Evolutionary conservation across 768 basidiomycete species (phyloP).

Genomic region (Termitomyces sp.): DNA sequence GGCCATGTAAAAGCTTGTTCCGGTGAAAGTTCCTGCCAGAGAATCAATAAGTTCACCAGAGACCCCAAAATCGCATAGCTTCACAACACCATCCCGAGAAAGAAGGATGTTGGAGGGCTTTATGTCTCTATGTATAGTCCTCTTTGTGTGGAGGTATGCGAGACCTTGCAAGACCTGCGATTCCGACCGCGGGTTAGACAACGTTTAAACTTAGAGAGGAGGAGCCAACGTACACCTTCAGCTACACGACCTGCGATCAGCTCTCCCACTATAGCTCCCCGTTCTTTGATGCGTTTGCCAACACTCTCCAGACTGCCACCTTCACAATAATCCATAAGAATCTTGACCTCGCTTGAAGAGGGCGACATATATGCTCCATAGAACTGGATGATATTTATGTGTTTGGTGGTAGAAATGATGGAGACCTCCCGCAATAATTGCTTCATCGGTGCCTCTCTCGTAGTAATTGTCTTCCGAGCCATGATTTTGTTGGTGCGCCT

Average conservation of each 20-base stretch:
- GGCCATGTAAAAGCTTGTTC: slow-evolving; percentile 98
- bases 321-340: slow-evolving; percentile 88
- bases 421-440: slow-evolving; percentile 90
- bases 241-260: slow-evolving; percentile 87
- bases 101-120: slow-evolving; percentile 92
- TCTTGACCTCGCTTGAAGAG: slow-evolving; percentile 87
- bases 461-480: slow-evolving; percentile 94
- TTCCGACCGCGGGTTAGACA: background rate
- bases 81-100: slow-evolving; percentile 84
- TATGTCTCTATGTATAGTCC: slow-evolving; percentile 94
- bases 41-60: slow-evolving; percentile 93
- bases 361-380: slow-evolving; percentile 89
- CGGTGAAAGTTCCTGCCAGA: slow-evolving; percentile 92
- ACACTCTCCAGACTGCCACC: slow-evolving; percentile 89
- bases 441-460: slow-evolving; percentile 83
- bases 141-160: slow-evolving; percentile 83
- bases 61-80: slow-evolving; percentile 94
- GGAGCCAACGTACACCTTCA: slow-evolving; percentile 64
- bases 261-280: slow-evolving; percentile 77
- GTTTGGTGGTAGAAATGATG: slow-evolving; percentile 80
- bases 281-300: slow-evolving; percentile 75
- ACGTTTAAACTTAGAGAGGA: background rate
- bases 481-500: slow-evolving; percentile 73
- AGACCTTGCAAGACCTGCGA: slow-evolving; percentile 83
- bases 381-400: slow-evolving; percentile 86